These are phyloP conservation scores for Leucogyrophana mollusca DNA, from an alignment of 768 basidiomycete genomes.

Conservation along the genomic window DNA sequence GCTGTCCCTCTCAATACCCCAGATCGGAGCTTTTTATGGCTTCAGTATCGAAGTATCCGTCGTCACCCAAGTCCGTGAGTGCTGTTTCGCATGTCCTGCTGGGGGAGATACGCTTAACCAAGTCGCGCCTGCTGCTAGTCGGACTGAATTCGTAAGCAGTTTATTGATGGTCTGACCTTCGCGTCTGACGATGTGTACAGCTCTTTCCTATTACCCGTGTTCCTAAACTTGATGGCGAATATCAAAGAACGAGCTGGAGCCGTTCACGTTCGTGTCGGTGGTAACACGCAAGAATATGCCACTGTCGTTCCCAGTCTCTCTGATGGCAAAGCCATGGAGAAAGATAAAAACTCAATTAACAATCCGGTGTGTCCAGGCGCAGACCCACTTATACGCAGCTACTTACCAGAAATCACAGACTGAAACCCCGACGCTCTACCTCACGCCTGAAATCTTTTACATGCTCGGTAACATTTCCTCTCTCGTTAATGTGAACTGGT, in stretches of 20 bases:
- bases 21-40: constrained; percentile 47
- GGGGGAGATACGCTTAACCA: neutral
- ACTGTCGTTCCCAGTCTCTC: constrained; percentile 24
- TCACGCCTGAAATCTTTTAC: constrained; percentile 50
- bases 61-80: constrained; percentile 47
- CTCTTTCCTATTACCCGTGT: constrained; percentile 29
- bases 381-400: constrained; percentile 9
- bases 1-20: constrained; percentile 27
- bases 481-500: constrained; percentile 47
- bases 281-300: constrained; percentile 49
- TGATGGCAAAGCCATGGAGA: constrained; percentile 26
- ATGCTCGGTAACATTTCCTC: constrained; percentile 45
- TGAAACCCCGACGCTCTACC: constrained; percentile 49
- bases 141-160: constrained; percentile 11
- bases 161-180: neutral
- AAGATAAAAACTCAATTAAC: constrained; percentile 21
- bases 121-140: constrained; percentile 2
- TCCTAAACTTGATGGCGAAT: constrained; percentile 48
- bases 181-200: constrained; percentile 8
- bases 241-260: constrained; percentile 42
- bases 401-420: constrained; percentile 32
- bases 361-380: constrained; percentile 10
- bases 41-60: constrained; percentile 68
- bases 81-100: neutral
- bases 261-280: constrained; percentile 45